phyloP scores from a whole-genome alignment of 2,329 filamentous ascomycete species.

The Acarospora socialis region DNA sequence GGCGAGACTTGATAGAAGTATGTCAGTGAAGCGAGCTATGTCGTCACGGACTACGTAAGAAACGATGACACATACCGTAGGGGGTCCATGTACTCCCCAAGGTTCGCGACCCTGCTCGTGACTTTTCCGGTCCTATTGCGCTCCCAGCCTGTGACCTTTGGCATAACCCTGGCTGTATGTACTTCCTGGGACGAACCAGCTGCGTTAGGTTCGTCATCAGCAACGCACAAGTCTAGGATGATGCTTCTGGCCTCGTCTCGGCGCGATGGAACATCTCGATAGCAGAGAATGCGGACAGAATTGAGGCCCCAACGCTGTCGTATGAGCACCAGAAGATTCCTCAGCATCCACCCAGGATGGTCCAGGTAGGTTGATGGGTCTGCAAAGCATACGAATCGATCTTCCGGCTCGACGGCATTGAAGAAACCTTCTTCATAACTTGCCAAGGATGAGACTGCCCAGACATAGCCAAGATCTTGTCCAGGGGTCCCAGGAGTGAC shows the following conservation, averaged over 20 bases:
- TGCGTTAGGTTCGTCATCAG: slow-evolving; percentile 20
- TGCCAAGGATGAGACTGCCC: slow-evolving; percentile 63
- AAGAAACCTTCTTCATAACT: slow-evolving; percentile 84
- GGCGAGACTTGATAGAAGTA: slow-evolving; percentile 41
- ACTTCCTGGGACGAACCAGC: slow-evolving; percentile 13
- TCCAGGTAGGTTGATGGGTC: slow-evolving; percentile 84
- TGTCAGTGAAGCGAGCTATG: slow-evolving; percentile 4
- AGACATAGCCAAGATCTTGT: slow-evolving; percentile 51
- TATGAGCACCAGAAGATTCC: slow-evolving; percentile 76
- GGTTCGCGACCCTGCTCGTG: slow-evolving; percentile 60
- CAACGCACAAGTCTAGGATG: slow-evolving; percentile 45
- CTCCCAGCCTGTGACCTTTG: slow-evolving; percentile 94
- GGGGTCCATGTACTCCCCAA: slow-evolving; percentile 91
- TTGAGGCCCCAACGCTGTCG: slow-evolving; percentile 65
- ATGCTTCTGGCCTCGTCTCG: slow-evolving; percentile 72
- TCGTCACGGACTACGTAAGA: not conserved
- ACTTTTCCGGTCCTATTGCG: slow-evolving; percentile 67
- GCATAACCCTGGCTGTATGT: slow-evolving; percentile 37
- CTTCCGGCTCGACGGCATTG: slow-evolving; percentile 50
- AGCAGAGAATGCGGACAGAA: slow-evolving; percentile 74
- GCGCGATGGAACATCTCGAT: slow-evolving; percentile 65
- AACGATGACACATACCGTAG: slow-evolving; percentile 30
- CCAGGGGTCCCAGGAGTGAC: slow-evolving; percentile 39
- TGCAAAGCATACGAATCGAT: slow-evolving; percentile 73
- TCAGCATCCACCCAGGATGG: slow-evolving; percentile 81